These are phyloP conservation scores for Ophiostoma ips DNA, from an alignment of 2,329 filamentous ascomycete species.

Conservation along the genomic window DNA sequence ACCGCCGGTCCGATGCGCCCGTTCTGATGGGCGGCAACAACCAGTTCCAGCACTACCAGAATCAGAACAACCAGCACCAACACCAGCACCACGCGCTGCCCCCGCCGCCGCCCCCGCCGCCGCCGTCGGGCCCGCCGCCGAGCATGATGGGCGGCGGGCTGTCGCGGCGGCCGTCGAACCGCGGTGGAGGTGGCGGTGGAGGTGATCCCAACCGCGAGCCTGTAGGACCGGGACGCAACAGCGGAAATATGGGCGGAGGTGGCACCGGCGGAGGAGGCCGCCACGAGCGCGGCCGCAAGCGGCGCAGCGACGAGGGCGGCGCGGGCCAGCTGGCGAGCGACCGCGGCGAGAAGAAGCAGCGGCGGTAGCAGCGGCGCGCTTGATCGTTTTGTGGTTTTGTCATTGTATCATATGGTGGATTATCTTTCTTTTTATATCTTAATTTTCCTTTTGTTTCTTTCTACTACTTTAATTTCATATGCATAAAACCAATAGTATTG, in stretches of 20 bases:
- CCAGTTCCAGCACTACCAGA: background rate
- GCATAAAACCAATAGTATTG: background rate
- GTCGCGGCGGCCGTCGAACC: background rate
- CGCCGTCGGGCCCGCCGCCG: background rate
- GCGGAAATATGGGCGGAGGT: constrained; percentile 20
- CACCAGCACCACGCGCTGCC: background rate
- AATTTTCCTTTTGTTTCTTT: background rate
- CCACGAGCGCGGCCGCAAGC: constrained; percentile 28
- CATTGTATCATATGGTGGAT: background rate
- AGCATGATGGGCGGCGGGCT: background rate
- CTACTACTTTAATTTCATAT: no score
- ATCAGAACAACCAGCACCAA: background rate
- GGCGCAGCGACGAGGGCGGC: constrained; percentile 38
- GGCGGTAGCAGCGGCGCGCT: constrained; percentile 31
- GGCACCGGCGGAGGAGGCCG: constrained; percentile 20
- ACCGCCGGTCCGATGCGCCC: background rate
- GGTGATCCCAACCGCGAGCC: constrained; percentile 17
- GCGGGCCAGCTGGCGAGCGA: constrained; percentile 31
- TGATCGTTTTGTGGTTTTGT: background rate
- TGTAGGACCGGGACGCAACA: constrained; percentile 16
- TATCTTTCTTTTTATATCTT: background rate
- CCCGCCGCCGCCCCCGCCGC: constrained; percentile 3
- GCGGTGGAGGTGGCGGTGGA: constrained; percentile 14
- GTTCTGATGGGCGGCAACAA: no score
- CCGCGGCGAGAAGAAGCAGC: constrained; percentile 40